Percentiles rank a stretch among this genome's conserved stretches.
Conservation (phyloP, 1,139 yeast species). For the Eremothecium gossypii region DNA sequence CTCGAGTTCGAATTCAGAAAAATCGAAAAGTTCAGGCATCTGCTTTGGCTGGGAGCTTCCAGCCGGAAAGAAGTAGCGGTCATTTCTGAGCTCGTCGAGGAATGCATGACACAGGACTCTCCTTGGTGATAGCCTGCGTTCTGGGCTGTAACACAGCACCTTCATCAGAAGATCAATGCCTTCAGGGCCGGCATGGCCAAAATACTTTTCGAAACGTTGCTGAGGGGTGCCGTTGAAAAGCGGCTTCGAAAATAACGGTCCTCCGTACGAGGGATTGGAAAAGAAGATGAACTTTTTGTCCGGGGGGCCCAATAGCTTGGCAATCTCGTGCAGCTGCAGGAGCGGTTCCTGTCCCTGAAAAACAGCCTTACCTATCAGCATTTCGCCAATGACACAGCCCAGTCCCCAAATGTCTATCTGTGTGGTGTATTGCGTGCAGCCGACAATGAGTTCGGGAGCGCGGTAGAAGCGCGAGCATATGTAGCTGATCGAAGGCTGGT, state of each 20-base stretch:
- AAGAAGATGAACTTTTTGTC: slow-evolving; percentile 60
- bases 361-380: slow-evolving; percentile 72
- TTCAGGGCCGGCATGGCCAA: slow-evolving; percentile 58
- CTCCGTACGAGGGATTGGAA: slow-evolving; percentile 64
- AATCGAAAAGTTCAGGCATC: slow-evolving; percentile 34
- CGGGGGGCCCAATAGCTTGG: slow-evolving; percentile 70
- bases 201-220: slow-evolving; percentile 58
- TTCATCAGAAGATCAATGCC: slow-evolving; percentile 64
- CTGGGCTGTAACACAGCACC: slow-evolving; percentile 67
- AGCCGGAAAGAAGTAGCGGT: slow-evolving; percentile 51
- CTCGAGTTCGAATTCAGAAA: slow-evolving; percentile 34
- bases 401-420: slow-evolving; percentile 81
- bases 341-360: slow-evolving; percentile 75
- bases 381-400: slow-evolving; percentile 79
- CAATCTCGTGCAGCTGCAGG: slow-evolving; percentile 65
- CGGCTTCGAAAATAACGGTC: slow-evolving; percentile 63
- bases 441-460: slow-evolving; percentile 76
- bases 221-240: slow-evolving; percentile 51
- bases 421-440: slow-evolving; percentile 65
- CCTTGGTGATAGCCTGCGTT: slow-evolving; percentile 54
- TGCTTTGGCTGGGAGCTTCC: slow-evolving; percentile 32
- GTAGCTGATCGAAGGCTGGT: slow-evolving; percentile 68
- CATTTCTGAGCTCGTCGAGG: slow-evolving; percentile 56
- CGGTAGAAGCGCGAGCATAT: slow-evolving; percentile 75
- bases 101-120: slow-evolving; percentile 62